These are phyloP conservation scores for Graphiopsis chlorocephala DNA, from an alignment of 2,329 filamentous ascomycete genomes.

Conservation along the genomic window DNA sequence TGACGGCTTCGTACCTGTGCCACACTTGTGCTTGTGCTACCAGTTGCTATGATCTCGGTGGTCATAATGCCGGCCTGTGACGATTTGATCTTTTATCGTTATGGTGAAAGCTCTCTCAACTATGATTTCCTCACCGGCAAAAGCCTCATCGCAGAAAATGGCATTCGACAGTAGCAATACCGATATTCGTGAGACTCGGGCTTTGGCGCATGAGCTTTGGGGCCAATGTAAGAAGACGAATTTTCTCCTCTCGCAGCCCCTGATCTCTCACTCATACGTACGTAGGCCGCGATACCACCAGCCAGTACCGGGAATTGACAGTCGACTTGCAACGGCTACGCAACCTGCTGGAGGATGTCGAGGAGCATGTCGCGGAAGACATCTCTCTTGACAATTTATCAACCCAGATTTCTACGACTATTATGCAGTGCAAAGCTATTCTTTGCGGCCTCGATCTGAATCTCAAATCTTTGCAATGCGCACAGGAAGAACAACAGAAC, in stretches of 20 bases:
- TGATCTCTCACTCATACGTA: background rate
- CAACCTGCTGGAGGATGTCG: slow-evolving; percentile 9
- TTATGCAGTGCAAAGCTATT: slow-evolving; percentile 1
- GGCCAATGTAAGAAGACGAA: slow-evolving; percentile 4
- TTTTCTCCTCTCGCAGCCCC: background rate
- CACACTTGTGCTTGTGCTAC: background rate
- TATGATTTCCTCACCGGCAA: background rate
- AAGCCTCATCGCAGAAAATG: background rate
- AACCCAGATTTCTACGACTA: background rate
- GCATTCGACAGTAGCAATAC: background rate
- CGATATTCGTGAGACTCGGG: background rate
- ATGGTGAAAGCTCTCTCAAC: background rate
- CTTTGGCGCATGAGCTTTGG: slow-evolving; percentile 11
- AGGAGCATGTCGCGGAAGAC: background rate
- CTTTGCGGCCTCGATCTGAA: slow-evolving; percentile 2
- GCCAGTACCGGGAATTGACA: background rate
- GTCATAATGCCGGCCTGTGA: background rate
- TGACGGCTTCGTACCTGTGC: background rate
- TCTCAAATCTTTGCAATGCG: background rate
- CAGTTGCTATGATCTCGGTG: background rate
- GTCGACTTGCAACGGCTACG: background rate
- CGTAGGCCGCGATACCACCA: background rate
- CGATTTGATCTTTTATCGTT: background rate
- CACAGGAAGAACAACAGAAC: background rate
- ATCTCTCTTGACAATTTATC: background rate